Percentiles rank a stretch among this genome's conserved stretches.
Evolutionary conservation across 2,329 filamentous ascomycete genomes (phyloP).

Genomic region (Madurella mycetomatis): DNA sequence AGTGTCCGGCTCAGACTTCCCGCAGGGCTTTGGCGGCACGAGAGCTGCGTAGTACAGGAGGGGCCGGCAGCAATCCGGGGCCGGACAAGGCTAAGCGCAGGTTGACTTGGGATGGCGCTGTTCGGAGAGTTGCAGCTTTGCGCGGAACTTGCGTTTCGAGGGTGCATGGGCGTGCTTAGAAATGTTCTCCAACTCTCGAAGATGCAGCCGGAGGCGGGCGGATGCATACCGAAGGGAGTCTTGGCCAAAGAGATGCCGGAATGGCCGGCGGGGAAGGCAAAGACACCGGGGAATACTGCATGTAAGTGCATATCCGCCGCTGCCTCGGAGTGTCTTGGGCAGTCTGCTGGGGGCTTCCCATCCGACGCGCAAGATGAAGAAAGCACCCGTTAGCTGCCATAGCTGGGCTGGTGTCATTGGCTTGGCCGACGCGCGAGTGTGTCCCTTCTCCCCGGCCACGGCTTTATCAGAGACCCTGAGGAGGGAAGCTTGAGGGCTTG

Average conservation of each 20-base stretch:
- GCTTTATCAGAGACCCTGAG: constrained; percentile 33
- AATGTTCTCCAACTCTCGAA: not conserved
- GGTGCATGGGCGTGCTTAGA: not conserved
- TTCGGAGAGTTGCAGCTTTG: constrained; percentile 8
- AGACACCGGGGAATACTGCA: constrained; percentile 11
- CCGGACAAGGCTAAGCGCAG: constrained; percentile 3
- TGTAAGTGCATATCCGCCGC: constrained; percentile 6
- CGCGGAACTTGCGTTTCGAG: constrained; percentile 5
- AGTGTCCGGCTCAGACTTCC: constrained; percentile 1
- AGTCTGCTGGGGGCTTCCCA: constrained; percentile 6
- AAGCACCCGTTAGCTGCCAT: not conserved
- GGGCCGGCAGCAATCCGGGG: constrained; percentile 9
- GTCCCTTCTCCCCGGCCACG: not conserved
- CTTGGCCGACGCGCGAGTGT: constrained; percentile 1
- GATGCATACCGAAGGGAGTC: constrained; percentile 5
- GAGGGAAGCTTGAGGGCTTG: constrained; percentile 73
- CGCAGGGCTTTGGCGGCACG: constrained; percentile 5
- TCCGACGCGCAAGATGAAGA: constrained; percentile 5
- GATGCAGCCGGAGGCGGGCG: constrained; percentile 4
- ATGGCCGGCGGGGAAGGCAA: constrained; percentile 2
- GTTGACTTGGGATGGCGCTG: not conserved
- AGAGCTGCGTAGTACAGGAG: constrained; percentile 13
- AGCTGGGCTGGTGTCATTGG: not conserved
- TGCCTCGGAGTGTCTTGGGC: constrained; percentile 12
- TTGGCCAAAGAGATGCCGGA: constrained; percentile 9